Evolutionary conservation across 805 yeast genomes (phyloP), one percentile per base, ranked within the genome.

Genomic region (Wickerhamomyces sydowiorum): DNA sequence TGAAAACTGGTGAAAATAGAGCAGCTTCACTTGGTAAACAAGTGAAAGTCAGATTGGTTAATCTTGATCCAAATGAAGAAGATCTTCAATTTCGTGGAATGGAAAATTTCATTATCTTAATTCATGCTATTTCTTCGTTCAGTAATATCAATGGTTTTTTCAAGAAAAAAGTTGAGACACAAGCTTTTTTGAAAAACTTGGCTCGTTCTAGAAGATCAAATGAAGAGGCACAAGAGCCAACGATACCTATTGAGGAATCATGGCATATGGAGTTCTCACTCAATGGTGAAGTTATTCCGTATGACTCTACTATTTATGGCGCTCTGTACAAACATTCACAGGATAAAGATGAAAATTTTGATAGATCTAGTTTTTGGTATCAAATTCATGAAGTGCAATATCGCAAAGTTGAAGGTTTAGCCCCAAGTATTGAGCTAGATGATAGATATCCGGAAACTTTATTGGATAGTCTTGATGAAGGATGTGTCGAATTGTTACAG

Each of bases 281-380:
- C 12, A 68, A 79, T 47, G 86, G 75, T 4, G 78, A 77, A 42
- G 64, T 60, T 0, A 67, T 86, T 22, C 82, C 87, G 3, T 67
- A 67, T 30, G 86, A 76, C 39, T 77, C 86, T 0, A 86, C 96
- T 0, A 72, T 87, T 2, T 85, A 80, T 60, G 93, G 93, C 1
- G 90, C 88, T 0, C 66, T 84, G 6, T 80, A 78, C 56, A 72
- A 75, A 38, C 63, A 76, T 3, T 56, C 73, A 13, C 72, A 75
- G 54, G 39, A 46, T 24, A 42, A 54, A 7, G 51, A 62, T 15
- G 50, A 71, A 1, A 64, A 64, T 19, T 67, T 77, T 22, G 74
- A 79, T 21, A 65, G 79, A 0, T 56, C 59, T 7, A 66, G 56
- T 38, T 65, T 87, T 15, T 86, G 95, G 91, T 57, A 66, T 4